Conservation (phyloP, 2,329 filamentous ascomycete genomes). For the Dichotomopilus funicola region DNA sequence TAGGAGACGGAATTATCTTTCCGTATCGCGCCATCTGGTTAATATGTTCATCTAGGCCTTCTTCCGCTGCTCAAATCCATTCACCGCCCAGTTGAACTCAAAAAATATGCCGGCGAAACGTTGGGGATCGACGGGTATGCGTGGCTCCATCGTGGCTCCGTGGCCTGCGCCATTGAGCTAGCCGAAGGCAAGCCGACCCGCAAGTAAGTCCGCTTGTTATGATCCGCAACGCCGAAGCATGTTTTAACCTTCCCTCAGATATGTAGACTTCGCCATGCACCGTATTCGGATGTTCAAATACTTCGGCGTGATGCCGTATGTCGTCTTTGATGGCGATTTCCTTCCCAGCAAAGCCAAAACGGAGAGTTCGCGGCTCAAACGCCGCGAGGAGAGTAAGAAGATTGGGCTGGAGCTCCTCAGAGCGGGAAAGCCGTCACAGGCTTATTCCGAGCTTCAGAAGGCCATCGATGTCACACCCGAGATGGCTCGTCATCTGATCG, state of each 20-base stretch:
- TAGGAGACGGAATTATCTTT: constrained; percentile 1
- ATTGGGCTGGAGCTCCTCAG: constrained; percentile 72
- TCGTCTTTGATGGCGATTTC: constrained; percentile 94
- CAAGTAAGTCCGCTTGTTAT: constrained; percentile 54
- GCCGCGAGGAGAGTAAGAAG: constrained; percentile 69
- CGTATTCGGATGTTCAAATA: constrained; percentile 90
- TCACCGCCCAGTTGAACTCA: constrained; percentile 79
- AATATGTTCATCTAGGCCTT: constrained; percentile 42
- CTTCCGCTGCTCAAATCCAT: constrained; percentile 93
- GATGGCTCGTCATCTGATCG: constrained; percentile 88
- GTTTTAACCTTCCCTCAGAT: constrained; percentile 43
- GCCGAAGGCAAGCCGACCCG: constrained; percentile 81
- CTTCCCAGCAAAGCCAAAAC: constrained; percentile 89
- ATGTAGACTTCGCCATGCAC: constrained; percentile 83
- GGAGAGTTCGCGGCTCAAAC: constrained; percentile 68
- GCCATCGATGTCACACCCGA: constrained; percentile 91
- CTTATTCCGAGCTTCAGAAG: constrained; percentile 84
- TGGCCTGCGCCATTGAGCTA: constrained; percentile 84
- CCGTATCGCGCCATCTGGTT: neutral
- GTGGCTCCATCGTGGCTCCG: constrained; percentile 91
- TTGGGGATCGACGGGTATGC: constrained; percentile 96
- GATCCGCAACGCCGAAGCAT: constrained; percentile 6
- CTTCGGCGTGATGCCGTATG: constrained; percentile 87
- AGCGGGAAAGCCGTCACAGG: constrained; percentile 73
- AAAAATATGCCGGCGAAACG: constrained; percentile 79